These are phyloP conservation scores for Termitomyces titanicus DNA, from an alignment of 768 basidiomycete species.

Conservation along the genomic window DNA sequence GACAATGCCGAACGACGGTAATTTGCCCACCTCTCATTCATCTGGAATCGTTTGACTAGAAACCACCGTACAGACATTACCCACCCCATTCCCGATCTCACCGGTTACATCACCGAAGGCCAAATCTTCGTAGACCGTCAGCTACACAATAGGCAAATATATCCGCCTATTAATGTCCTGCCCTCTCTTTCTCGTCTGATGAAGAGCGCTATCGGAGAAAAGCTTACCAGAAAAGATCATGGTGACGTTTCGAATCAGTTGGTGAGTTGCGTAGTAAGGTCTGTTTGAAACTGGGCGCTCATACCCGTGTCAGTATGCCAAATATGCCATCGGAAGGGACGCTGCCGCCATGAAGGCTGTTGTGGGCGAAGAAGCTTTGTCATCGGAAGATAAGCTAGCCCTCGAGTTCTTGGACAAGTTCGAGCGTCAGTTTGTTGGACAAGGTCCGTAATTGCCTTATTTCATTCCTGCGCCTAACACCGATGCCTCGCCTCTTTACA, in stretches of 20 bases:
- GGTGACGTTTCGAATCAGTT: conserved; percentile 99
- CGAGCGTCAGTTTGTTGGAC: conserved; percentile 95
- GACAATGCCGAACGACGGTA: conserved; percentile 99
- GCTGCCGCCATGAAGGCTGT: conserved; percentile 99
- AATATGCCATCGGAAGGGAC: conserved; percentile 97
- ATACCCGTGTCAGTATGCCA: conserved; percentile 68
- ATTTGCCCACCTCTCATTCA: conserved; percentile 23
- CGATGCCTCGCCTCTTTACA: conserved; percentile 26
- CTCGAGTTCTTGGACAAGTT: conserved; percentile 98
- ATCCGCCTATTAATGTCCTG: conserved; percentile 98
- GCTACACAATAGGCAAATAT: conserved; percentile 94
- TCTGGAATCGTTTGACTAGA: conserved; percentile 11
- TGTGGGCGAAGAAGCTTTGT: conserved; percentile 96
- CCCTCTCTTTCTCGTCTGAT: conserved; percentile 98
- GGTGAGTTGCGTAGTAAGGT: conserved; percentile 44
- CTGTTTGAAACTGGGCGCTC: not conserved
- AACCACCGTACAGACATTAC: conserved; percentile 76
- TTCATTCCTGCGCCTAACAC: conserved; percentile 3
- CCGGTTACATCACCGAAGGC: conserved; percentile 99
- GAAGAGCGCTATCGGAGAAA: conserved; percentile 99
- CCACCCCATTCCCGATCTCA: conserved; percentile 99
- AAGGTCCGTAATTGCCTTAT: conserved; percentile 53
- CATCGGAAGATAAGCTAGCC: conserved; percentile 92
- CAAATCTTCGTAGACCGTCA: conserved; percentile 99
- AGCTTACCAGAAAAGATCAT: conserved; percentile 96